Base-by-base conservation (phyloP, 1,284 basidiomycete species). In the Ganoderma sp. region DNA sequence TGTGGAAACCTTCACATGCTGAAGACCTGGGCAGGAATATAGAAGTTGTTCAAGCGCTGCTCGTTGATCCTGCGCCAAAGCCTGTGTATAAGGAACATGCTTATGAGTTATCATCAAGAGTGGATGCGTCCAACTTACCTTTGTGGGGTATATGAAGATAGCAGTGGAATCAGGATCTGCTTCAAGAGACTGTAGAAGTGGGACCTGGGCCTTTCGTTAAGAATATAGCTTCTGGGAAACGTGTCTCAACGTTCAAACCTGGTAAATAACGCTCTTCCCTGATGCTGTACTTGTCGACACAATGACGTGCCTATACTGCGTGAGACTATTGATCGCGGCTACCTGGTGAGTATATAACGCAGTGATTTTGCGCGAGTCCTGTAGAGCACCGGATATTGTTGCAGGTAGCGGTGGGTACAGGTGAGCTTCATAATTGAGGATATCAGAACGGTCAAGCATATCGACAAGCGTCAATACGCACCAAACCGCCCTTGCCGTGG, bases 221-320 rank as follows among this genome's bases (percentile, higher is more conserved):
- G 48, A 25, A 52, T 52, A 52, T 22, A 56, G 67, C 14, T 41
- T 28, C n/a, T 25, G 12, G 22, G 17, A 34, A 57, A 34, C 5
- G 19, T 34, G 17, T 22, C 19, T 17, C 32, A 8, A 56, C 8
- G 15, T 19, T 8, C 58, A 5, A 45, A 90, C 92, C 81, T 94
- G 92, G 78, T 95, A 97, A 63, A 97, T 95, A 25, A 97, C 84
- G 77, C 94, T 96, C 80, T 97, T 97, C 9, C 95, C 95, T 3
- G 94, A 96, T 2, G 95, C 95, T 2, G 96, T 97, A 73, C 91
- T 92, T 0, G 95, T 97, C 1, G 94, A 96, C 22, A 97, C 93
- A 60, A 97, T 94, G 32, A 96, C 94, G 77, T 95, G 85, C 64
- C 86, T 86, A 7, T 87, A 87, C 45, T 80, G 76, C 12, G 82